Evolutionary conservation across 1,139 yeast genomes (phyloP), one percentile per base, ranked within the genome.

Genomic region (Blastobotrys petasosporus): DNA sequence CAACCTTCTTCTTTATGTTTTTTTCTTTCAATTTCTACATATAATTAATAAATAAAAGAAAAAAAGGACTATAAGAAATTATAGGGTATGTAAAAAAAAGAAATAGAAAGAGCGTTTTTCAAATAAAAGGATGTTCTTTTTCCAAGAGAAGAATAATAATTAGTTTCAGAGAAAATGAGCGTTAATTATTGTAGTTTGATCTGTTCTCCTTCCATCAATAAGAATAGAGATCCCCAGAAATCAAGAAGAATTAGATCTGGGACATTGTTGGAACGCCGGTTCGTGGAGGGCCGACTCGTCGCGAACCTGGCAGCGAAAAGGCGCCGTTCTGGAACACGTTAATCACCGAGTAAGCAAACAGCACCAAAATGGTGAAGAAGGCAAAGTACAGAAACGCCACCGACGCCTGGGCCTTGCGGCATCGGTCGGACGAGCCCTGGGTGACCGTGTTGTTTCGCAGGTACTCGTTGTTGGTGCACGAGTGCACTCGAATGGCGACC

Each of bases 381-480:
- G 94, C 75, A 68, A 92, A 82, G 82, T 80, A 92, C 63, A 88
- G 77, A 82, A 92, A 92, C 53, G 95, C 95, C 59, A 78, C 78
- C 34, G 86, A 71, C 54, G 95, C 95, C 75, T 92, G 97, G 50
- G 95, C 92, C 74, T 85, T 82, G 77, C 97, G 86, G 75, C 98
- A 92, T 75, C 97, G 80, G 59, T 78, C 83, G 28, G 70, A 57
- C 39, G 82, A 74, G 56, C 95, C 94, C 72, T 86, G 90, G 54
- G 83, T 68, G 56, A 88, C 77, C 54, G 68, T 70, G 76, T 90
- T 87, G 57, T 56, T 39, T 57, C 79, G 73, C 56, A 87, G 54
- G 75, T 86, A 88, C 47, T 48, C 55, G 52, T 73, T 56, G 79
- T 87, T 85, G 57, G 70, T 50, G 76, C 98, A 92, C 41, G 95